phyloP scores from a whole-genome alignment of 75 land plant species.

The Selaginella moellendorffii region DNA sequence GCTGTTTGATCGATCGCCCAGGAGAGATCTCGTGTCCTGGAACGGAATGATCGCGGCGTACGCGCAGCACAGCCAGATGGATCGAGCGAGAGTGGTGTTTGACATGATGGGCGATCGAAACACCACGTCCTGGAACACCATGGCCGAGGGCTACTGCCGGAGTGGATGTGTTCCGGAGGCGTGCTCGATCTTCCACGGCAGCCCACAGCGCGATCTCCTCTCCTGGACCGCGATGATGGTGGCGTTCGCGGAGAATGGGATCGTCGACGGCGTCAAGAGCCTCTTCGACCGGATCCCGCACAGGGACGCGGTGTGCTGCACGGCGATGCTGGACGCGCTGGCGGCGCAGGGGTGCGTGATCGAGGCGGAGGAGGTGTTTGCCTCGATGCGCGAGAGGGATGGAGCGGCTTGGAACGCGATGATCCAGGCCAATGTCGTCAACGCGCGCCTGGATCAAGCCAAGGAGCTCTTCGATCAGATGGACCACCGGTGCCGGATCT shows the following conservation, averaged over 20 bases:
- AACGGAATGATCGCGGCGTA: background rate
- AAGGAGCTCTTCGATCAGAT: background rate
- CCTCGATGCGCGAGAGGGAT: background rate
- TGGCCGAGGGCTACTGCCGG: background rate
- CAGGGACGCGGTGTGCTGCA: conserved; percentile 14
- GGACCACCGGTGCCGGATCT: background rate
- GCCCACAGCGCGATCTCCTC: conserved; percentile 13
- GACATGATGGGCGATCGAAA: conserved; percentile 1
- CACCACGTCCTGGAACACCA: background rate
- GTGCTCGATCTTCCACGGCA: conserved; percentile 6
- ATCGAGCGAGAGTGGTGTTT: conserved; percentile 9
- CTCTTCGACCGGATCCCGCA: conserved; percentile 17
- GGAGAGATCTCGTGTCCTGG: background rate
- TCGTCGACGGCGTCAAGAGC: too few relatives aligned
- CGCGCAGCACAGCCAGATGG: background rate
- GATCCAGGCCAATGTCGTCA: background rate
- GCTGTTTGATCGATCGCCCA: background rate
- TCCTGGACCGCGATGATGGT: conserved; percentile 19
- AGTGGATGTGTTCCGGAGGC: background rate
- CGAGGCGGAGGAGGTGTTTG: background rate
- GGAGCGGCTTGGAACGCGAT: background rate
- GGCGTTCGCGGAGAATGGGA: conserved; percentile 5
- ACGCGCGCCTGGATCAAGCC: background rate
- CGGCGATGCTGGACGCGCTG: conserved; percentile 11
- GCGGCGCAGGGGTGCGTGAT: background rate